Base-by-base conservation (phyloP, 495 filamentous ascomycete species). In the Friedmanniomyces endolithicus region DNA sequence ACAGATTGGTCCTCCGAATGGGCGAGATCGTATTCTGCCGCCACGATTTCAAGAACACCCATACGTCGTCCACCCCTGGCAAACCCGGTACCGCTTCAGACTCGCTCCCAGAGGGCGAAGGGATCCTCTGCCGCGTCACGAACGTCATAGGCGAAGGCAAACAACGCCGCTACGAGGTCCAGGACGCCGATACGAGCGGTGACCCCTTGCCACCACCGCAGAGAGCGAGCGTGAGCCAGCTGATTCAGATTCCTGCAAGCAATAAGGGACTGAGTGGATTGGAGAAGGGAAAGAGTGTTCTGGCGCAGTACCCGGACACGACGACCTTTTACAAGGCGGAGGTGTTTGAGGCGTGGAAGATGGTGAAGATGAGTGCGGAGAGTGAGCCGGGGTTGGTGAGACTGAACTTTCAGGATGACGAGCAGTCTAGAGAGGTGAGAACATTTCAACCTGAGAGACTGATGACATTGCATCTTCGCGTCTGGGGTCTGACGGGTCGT, bases 301-400 rank as follows among this genome's bases (percentile, higher is more conserved):
- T 72, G 14, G 70, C 70, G 35, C 61, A 70, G 57, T 90, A 90
- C 62, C 74, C 90, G 51, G 89, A 89, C 53, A 99, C 94, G 11
- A 95, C 92, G 1, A 96, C 90, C 0, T 99, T 99, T 64, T 99
- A 99, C 68, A 83, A 87, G 63, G 92, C 94, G 11, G 90, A 96
- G 59, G 90, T 98, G 11, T 57, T 58, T 1, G 59, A 54, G 40
- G 47, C 47, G 24, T 63, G 61, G 63, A 52, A 46, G 35, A 50
- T 14, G 11, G 34, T 23, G 16, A 31, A 43, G 39, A 12, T 31
- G 29, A 45, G 48, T 1, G 37, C 16, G 27, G 53, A 27, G 7
- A 43, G 50, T 12, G 52, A 60, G 57, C 35, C 24, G 24, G 65
- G 63, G 23, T 51, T 62, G 35, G 61, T 72, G 52, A 63, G 63